Base-by-base conservation (phyloP, 805 yeast genomes). In the Scheffersomyces lignosus region DNA sequence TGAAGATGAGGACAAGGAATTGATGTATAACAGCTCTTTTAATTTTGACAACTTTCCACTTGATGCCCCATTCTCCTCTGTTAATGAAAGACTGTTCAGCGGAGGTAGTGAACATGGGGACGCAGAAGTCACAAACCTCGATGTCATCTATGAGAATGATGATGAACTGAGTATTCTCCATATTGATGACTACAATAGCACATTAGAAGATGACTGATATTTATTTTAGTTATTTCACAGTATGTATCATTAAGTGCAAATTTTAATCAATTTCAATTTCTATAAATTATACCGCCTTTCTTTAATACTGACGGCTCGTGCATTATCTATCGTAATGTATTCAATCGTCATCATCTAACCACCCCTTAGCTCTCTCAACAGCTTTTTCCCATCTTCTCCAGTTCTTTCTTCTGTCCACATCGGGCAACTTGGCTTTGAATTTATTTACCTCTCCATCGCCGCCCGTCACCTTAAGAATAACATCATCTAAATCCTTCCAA, bases 351-450 rank as follows among this genome's bases (percentile, higher is more conserved):
- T 68, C 73, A 33, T 67, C 70, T 42, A 85, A 67, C 98, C 98
- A 90, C 30, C 88, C 90, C 44, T 66, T 75, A 20, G 95, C 83
- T 52, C 95, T 75, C 51, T 78, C 81, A 15, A 90, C 79, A 2
- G 96, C 98, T 30, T 77, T 74, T 55, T 86, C 87, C 98, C 98
- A 90, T 47, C 82, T 66, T 34, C 66, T 68, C 86, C 91, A 85
- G 48, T 64, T 64, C 47, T 66, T 72, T 40, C 80, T 71, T 52
- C 96, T 75, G 35, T 75, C 80, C 7, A 66, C 68, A 47, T 77
- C 83, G 3, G 71, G 67, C 40, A 83, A 71, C 43, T 72, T 52
- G 6, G 73, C 74, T 32, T 37, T 48, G 44, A 69, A 70, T 22
- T 33, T 34, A 38, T 64, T 48, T 30, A 31, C 56, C 6, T 49